Percentiles rank a stretch among this genome's conserved stretches.
Evolutionary conservation across 148 eudicot genomes (phyloP).

Genomic region (Vaccinium corymbosum): DNA sequence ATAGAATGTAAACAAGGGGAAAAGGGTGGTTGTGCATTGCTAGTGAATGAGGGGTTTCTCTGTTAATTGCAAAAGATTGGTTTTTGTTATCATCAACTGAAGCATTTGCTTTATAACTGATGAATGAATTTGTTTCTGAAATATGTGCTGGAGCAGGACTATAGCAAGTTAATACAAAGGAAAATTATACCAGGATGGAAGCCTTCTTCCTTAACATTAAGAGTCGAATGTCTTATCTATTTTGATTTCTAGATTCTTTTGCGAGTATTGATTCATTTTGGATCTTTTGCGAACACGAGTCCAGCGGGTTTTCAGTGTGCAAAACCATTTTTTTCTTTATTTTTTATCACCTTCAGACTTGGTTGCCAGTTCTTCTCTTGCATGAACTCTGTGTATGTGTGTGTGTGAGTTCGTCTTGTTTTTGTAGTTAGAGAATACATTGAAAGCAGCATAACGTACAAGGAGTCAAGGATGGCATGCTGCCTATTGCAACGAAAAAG

Average conservation of each 20-base stretch:
- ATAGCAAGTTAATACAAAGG: not conserved
- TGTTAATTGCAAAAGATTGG: not conserved
- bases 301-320: not conserved
- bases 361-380: not conserved
- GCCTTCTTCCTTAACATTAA: not conserved
- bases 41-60: not conserved
- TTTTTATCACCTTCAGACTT: not conserved
- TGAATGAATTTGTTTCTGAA: not conserved
- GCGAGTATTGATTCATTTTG: not conserved
- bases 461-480: not conserved
- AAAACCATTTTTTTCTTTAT: not conserved
- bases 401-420: not conserved
- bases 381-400: too few species aligned
- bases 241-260: not conserved
- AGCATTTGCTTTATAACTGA: not conserved
- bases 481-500: not conserved
- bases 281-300: not conserved
- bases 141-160: not conserved
- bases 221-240: not conserved
- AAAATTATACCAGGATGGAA: not conserved
- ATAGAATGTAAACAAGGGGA: not conserved
- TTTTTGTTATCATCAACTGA: not conserved
- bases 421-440: not conserved
- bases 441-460: not conserved
- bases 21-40: not conserved